phyloP scores from a whole-genome alignment of 139 green algal species.

The Parachlorella kessleri region DNA sequence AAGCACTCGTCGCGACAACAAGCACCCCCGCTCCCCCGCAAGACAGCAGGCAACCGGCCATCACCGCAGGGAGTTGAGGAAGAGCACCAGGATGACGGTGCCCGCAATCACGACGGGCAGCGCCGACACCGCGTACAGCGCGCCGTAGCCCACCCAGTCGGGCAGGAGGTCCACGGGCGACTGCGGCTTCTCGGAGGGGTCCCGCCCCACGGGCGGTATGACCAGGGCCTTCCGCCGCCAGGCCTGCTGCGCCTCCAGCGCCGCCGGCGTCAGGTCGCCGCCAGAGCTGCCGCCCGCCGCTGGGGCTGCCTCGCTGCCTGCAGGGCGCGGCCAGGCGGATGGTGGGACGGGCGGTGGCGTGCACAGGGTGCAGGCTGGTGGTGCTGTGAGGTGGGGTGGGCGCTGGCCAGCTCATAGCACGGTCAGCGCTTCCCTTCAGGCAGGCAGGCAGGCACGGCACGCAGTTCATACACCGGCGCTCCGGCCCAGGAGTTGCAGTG shows the following conservation, averaged over 20 bases:
- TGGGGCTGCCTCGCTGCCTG: background rate
- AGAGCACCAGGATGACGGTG: constrained; percentile 72
- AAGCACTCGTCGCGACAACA: too few species aligned
- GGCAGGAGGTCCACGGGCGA: constrained; percentile 71
- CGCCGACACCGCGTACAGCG: constrained; percentile 78
- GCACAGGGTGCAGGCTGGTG: background rate
- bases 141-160: constrained; percentile 83
- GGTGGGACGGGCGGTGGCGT: background rate
- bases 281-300: background rate
- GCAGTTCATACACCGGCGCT: too few species aligned
- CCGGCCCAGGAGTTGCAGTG: too few species aligned
- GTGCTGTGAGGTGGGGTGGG: too few species aligned
- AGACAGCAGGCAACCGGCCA: too few species aligned
- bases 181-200: constrained; percentile 72
- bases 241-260: constrained; percentile 29
- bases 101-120: constrained; percentile 83
- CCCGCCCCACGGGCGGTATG: constrained; percentile 50
- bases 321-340: background rate
- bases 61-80: constrained; percentile 84
- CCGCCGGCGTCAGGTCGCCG: constrained; percentile 14
- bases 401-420: too few species aligned
- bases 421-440: too few species aligned
- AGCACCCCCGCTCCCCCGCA: background rate
- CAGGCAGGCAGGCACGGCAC: too few species aligned
- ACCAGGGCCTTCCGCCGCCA: constrained; percentile 26